Percentiles rank a stretch among this genome's conserved stretches.
These are phyloP conservation scores for Lojkania enalia DNA, from an alignment of 2,329 filamentous ascomycete species.

Conservation along the genomic window DNA sequence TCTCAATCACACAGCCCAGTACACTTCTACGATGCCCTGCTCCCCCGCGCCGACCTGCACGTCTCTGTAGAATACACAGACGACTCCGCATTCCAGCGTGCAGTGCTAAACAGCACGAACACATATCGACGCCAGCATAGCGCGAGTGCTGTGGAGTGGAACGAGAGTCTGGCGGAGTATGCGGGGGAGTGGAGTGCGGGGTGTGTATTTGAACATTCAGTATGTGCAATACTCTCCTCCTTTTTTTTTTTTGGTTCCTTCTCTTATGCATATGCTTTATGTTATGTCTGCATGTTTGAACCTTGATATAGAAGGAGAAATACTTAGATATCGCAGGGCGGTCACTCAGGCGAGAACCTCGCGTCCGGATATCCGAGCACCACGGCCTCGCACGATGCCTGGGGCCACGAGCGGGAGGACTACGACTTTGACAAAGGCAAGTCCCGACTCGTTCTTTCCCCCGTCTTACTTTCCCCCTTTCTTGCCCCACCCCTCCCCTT, in stretches of 20 bases:
- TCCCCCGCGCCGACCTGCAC: background rate
- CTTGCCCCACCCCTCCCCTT: background rate
- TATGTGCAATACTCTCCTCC: constrained; percentile 21
- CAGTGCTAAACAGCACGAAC: constrained; percentile 69
- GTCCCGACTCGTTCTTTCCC: too few relatives aligned
- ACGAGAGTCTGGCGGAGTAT: constrained; percentile 62
- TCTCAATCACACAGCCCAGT: too few relatives aligned
- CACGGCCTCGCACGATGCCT: constrained; percentile 63
- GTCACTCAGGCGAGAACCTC: constrained; percentile 74
- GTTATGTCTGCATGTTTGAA: too few relatives aligned
- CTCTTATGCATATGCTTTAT: too few relatives aligned
- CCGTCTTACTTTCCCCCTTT: constrained; percentile 45
- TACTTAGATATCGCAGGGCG: too few relatives aligned
- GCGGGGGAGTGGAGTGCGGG: constrained; percentile 55
- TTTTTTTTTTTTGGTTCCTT: constrained; percentile 5
- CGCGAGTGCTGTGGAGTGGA: constrained; percentile 64
- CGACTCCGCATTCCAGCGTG: constrained; percentile 48
- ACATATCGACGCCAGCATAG: constrained; percentile 66
- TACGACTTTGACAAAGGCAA: constrained; percentile 60
- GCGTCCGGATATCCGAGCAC: constrained; percentile 67
- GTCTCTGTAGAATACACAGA: constrained; percentile 44
- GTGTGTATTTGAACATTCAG: constrained; percentile 58
- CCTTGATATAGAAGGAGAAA: too few relatives aligned
- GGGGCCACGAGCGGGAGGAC: constrained; percentile 62
- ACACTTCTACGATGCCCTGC: too few relatives aligned